Evolutionary conservation across 2,329 filamentous ascomycete genomes (phyloP), one percentile per base, ranked within the genome.

Genomic region (Teratosphaeria pseudoeucalypti): DNA sequence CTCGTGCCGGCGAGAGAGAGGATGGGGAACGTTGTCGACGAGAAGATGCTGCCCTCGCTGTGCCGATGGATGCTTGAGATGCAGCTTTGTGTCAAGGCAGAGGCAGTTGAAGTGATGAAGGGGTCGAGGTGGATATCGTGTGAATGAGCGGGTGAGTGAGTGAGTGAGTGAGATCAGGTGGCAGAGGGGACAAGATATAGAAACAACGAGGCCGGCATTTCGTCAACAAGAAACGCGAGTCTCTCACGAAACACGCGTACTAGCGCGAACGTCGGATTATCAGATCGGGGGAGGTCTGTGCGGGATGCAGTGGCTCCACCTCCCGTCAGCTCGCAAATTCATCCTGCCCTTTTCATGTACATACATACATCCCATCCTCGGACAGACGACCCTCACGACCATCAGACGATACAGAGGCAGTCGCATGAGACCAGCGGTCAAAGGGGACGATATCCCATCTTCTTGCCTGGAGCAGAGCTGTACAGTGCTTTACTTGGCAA

Each of bases 21-120:
- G 58, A 56, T 61, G 57, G 58, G 62, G 29, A 32, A 23, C 23
- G 29, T 6, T 57, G 61, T 29, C 57, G 59, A 54, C 49, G 58
- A 26, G 52, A 54, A 52, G 54, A 55, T 52, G 54, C 29, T 58
- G 59, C 56, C 27, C n/a, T 34, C n/a, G 14, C 39, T 53, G 34
- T 9, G 26, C 23, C 23, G 1, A 23, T 12, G 12, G 43, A 53
- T 56, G 54, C 29, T 27, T 32, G 39, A 23, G 56, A 52, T 57
- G 56, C 56, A 26, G 52, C 52, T 32, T 32, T 54, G 52, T 54
- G 19, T 49, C 43, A 23, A 49, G 43, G 16, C 19, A 19, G 43
- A 23, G 43, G 19, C 16, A 23, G n/a, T 19, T 49, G 43, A 9
- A 16, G n/a, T 6, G 16, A 19, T 9, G 9, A 49, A 23, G 43